These are phyloP conservation scores for Furcasterigmium furcatum DNA, from an alignment of 2,329 filamentous ascomycete species.

Conservation along the genomic window DNA sequence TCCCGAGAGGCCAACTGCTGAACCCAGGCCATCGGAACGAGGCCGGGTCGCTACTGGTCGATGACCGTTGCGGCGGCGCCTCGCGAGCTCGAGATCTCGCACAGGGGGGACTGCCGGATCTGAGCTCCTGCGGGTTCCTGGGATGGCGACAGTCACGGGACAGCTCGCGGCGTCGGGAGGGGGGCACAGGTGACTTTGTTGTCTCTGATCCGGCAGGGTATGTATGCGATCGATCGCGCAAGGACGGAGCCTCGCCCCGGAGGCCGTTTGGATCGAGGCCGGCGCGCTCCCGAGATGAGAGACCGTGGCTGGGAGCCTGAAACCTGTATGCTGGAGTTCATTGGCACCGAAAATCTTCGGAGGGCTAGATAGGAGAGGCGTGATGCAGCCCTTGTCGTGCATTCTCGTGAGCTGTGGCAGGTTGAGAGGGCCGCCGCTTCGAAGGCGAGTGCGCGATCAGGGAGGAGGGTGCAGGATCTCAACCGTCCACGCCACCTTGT, in stretches of 20 bases:
- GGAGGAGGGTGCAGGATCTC: background rate
- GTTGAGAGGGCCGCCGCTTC: background rate
- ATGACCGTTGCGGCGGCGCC: too few relatives aligned
- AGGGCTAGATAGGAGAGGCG: background rate
- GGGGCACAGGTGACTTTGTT: background rate
- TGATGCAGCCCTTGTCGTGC: background rate
- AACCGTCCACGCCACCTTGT: background rate
- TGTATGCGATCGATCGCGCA: slow-evolving; percentile 1
- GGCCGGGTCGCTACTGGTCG: too few relatives aligned
- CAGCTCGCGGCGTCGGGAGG: background rate
- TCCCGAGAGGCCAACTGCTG: background rate
- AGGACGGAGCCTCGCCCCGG: background rate
- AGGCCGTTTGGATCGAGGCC: background rate
- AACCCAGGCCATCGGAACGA: background rate
- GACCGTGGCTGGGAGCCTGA: background rate
- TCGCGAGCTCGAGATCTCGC: background rate
- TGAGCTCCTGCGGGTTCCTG: background rate
- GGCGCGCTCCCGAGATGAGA: background rate
- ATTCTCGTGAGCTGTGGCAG: background rate
- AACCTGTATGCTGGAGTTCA: background rate
- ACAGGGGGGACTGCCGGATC: too few relatives aligned
- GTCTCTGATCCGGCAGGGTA: slow-evolving; percentile 4
- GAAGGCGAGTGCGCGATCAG: background rate
- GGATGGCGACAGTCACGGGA: background rate
- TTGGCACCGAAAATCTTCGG: background rate